These are phyloP conservation scores for Geotrichum restrictum DNA, from an alignment of 1,139 yeast species.

Conservation along the genomic window DNA sequence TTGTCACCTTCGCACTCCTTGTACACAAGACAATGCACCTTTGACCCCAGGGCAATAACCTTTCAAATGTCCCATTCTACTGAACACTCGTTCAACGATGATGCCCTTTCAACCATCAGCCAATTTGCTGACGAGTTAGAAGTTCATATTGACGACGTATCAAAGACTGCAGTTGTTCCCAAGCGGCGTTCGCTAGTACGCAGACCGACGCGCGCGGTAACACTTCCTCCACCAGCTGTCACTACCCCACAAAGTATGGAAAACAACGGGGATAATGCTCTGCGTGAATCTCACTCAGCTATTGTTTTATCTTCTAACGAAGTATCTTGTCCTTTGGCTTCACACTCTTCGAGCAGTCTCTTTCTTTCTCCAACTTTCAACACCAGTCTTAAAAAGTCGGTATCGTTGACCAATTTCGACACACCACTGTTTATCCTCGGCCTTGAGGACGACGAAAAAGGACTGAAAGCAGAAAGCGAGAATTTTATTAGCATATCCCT, in stretches of 20 bases:
- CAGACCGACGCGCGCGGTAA: background rate
- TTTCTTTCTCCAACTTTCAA: background rate
- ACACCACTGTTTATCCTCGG: background rate
- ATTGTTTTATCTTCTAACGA: background rate
- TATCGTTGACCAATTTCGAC: background rate
- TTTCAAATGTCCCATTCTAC: no score
- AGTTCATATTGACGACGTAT: background rate
- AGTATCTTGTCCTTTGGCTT: background rate
- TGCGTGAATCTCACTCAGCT: conserved; percentile 2
- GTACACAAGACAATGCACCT: no score
- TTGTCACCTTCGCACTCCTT: no score
- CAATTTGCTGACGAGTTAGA: background rate
- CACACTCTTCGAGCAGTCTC: background rate
- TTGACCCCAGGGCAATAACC: no score
- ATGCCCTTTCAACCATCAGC: background rate
- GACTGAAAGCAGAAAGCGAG: background rate
- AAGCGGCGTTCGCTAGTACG: background rate
- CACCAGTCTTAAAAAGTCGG: background rate
- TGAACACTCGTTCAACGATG: background rate
- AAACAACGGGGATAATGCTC: background rate
- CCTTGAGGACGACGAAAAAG: background rate
- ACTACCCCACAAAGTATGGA: background rate
- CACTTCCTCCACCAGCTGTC: background rate
- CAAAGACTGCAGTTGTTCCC: background rate
- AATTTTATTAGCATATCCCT: background rate